These are phyloP conservation scores for Aspergillus sp. DNA, from an alignment of 2,329 filamentous ascomycete genomes.

Conservation along the genomic window DNA sequence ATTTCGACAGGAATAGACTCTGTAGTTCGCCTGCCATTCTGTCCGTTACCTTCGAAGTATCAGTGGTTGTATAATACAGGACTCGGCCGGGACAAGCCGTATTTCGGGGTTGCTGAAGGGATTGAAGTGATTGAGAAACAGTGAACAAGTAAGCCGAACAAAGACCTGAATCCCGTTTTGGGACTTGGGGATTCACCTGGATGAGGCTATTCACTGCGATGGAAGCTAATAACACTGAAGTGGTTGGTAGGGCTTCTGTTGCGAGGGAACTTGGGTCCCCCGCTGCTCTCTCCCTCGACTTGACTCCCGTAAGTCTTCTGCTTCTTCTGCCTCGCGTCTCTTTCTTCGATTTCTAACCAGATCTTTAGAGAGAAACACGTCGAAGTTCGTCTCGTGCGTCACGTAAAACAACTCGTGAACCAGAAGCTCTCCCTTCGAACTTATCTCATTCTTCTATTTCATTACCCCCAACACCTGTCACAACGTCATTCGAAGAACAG, in stretches of 20 bases:
- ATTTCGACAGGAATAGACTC: not conserved
- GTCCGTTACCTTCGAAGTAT: not conserved
- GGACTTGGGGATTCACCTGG: not conserved
- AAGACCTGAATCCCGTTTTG: not conserved
- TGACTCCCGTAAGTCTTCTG: slow-evolving; percentile 16
- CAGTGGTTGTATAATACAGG: not conserved
- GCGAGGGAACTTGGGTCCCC: slow-evolving; percentile 21
- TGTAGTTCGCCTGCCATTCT: not conserved
- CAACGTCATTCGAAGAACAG: slow-evolving; percentile 26
- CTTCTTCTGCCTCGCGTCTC: not conserved
- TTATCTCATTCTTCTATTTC: slow-evolving; percentile 25
- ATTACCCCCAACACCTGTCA: slow-evolving; percentile 24
- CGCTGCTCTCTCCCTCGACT: slow-evolving; percentile 17
- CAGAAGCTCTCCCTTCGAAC: slow-evolving; percentile 16
- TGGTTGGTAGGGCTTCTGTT: slow-evolving; percentile 24
- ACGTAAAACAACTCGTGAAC: slow-evolving; percentile 20
- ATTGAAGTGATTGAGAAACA: not conserved
- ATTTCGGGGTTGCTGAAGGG: not conserved
- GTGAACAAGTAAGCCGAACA: not conserved
- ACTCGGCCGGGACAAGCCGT: not conserved
- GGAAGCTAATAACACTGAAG: slow-evolving; percentile 17
- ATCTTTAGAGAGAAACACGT: slow-evolving; percentile 14
- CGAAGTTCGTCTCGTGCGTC: slow-evolving; percentile 26
- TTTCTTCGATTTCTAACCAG: not conserved
- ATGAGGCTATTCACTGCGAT: not conserved